Evolutionary conservation across 1,139 yeast species (phyloP).

Genomic region (Sugiyamaella sp.): DNA sequence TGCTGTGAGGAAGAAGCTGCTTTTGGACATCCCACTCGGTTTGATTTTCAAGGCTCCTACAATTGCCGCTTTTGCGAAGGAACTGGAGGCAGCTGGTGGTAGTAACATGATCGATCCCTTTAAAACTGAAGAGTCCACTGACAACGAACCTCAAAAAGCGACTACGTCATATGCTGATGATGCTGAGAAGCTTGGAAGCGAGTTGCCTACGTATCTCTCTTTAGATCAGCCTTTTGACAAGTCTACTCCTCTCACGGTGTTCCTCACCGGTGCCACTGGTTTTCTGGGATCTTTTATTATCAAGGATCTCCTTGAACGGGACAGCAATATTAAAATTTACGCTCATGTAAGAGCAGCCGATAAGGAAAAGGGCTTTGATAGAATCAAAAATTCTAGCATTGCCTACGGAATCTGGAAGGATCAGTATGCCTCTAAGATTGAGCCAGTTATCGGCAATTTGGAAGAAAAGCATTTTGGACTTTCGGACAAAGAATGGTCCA

Average conservation of each 20-base stretch:
- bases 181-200: conserved; percentile 59
- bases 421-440: conserved; percentile 57
- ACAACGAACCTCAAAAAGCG: conserved; percentile 22
- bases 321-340: conserved; percentile 55
- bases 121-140: conserved; percentile 20
- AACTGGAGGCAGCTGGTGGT: conserved; percentile 59
- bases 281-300: conserved; percentile 90
- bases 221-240: conserved; percentile 44
- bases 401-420: conserved; percentile 89
- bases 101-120: conserved; percentile 43
- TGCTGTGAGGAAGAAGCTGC: conserved; percentile 75
- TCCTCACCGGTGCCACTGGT: conserved; percentile 96
- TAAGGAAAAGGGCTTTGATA: conserved; percentile 67
- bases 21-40: conserved; percentile 85
- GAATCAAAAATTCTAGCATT: conserved; percentile 74
- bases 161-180: conserved; percentile 61
- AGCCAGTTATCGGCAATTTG: conserved; percentile 83
- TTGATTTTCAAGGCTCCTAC: conserved; percentile 89
- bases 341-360: conserved; percentile 92
- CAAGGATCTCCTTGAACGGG: conserved; percentile 67
- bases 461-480: conserved; percentile 73
- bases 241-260: conserved; percentile 56
- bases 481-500: conserved; percentile 57
- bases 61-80: conserved; percentile 72
- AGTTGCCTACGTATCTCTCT: conserved; percentile 51